A percentile compares a stretch with the other conserved stretches of the same genome.
Conservation (phyloP, 2,329 filamentous ascomycete species). For the Aspergillus fructus region DNA sequence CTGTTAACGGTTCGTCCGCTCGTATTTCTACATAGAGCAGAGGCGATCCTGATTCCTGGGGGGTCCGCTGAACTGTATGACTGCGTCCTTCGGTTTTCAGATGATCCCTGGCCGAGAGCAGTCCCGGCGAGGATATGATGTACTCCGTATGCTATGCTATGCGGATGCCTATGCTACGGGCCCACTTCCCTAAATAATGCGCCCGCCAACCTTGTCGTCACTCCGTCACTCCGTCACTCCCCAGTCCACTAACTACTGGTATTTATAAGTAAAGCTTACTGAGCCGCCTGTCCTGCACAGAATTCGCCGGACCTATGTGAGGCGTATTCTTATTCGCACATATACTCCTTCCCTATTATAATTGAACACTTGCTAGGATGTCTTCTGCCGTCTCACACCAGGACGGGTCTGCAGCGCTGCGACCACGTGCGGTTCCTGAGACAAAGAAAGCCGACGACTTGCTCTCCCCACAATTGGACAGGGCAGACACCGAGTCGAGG, state of each 20-base stretch:
- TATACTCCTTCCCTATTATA: neutral
- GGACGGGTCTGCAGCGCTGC: slow-evolving; percentile 27
- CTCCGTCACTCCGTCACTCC: neutral
- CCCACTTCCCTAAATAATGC: neutral
- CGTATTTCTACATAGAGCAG: neutral
- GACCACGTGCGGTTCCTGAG: slow-evolving; percentile 34
- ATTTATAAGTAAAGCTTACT: slow-evolving; percentile 10
- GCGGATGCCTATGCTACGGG: neutral
- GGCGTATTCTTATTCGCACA: neutral
- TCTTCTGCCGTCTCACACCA: slow-evolving; percentile 28
- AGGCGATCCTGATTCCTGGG: slow-evolving; percentile 3
- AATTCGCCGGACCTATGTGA: slow-evolving; percentile 7
- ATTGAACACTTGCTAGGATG: slow-evolving; percentile 25
- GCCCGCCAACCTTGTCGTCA: neutral
- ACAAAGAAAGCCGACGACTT: slow-evolving; percentile 28
- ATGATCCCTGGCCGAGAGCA: slow-evolving; percentile 4
- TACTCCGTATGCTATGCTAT: neutral
- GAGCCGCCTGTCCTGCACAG: neutral
- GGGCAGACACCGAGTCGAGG: slow-evolving; percentile 37
- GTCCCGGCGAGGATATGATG: neutral
- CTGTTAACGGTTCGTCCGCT: neutral
- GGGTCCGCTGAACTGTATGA: neutral
- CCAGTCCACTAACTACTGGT: neutral
- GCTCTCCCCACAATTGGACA: slow-evolving; percentile 28
- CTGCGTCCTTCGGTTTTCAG: neutral